Percentiles rank a stretch among this genome's conserved stretches.
phyloP scores from a whole-genome alignment of 192 early-diverging fungal species.

The Chytriomyces sp. region DNA sequence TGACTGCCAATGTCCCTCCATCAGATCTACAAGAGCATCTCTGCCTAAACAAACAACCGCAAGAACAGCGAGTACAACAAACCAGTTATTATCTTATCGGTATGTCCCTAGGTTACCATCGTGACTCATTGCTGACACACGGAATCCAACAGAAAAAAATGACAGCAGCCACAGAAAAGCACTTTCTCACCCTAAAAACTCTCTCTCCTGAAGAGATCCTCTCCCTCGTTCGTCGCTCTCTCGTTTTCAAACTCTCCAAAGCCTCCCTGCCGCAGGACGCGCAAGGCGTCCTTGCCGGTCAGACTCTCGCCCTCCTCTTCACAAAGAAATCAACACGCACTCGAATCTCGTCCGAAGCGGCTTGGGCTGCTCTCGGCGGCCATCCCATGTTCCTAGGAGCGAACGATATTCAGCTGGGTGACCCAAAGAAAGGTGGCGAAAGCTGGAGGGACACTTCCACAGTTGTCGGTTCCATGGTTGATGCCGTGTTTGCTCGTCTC shows the following conservation, averaged over 20 bases:
- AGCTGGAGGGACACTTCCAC: constrained; percentile 84
- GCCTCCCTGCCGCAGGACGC: not conserved
- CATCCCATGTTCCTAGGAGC: constrained; percentile 94
- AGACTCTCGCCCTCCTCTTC: constrained; percentile 91
- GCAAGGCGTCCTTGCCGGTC: constrained; percentile 52
- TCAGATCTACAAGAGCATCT: not conserved
- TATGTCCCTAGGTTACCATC: not conserved
- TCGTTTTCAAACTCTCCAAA: constrained; percentile 70
- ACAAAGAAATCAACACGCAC: constrained; percentile 97
- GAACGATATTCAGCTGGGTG: constrained; percentile 93
- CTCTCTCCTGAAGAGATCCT: constrained; percentile 77
- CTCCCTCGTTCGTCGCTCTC: constrained; percentile 73
- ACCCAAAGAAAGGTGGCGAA: constrained; percentile 72
- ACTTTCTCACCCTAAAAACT: constrained; percentile 82
- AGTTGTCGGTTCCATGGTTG: constrained; percentile 94
- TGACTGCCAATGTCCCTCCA: not conserved
- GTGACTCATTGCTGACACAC: not conserved
- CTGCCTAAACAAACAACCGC: not conserved
- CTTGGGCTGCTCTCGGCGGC: constrained; percentile 89
- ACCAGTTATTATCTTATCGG: not conserved
- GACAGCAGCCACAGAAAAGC: constrained; percentile 12
- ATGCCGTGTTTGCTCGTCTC: constrained; percentile 92
- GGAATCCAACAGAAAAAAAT: not conserved
- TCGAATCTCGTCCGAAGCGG: constrained; percentile 90
- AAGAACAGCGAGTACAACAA: too few relatives aligned